phyloP scores from a whole-genome alignment of 2,329 filamentous ascomycete species.

The Aspergillus chevalieri region DNA sequence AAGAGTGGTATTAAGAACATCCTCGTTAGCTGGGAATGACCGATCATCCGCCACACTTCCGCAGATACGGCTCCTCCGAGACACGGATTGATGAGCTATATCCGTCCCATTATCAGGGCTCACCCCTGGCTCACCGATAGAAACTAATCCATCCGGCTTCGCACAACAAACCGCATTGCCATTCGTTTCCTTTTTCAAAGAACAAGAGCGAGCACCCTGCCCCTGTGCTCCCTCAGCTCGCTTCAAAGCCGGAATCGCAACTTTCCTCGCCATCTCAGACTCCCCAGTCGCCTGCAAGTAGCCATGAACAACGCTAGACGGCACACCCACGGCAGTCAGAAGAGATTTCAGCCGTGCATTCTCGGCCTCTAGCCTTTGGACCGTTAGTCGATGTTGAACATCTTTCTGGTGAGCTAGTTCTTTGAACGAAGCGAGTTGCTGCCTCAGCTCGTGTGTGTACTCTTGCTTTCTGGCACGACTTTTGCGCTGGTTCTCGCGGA shows the following conservation, averaged over 20 bases:
- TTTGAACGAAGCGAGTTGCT: slow-evolving; percentile 23
- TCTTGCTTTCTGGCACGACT: slow-evolving; percentile 32
- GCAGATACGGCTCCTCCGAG: slow-evolving; percentile 11
- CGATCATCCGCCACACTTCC: slow-evolving; percentile 15
- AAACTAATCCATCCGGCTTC: slow-evolving; percentile 3
- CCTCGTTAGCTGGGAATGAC: slow-evolving; percentile 16
- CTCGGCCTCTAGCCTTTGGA: slow-evolving; percentile 30
- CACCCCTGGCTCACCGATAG: too few species aligned
- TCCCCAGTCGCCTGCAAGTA: slow-evolving; percentile 20
- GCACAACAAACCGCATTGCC: neutral
- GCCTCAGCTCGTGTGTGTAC: slow-evolving; percentile 31
- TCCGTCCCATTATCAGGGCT: too few species aligned
- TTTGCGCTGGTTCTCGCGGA: slow-evolving; percentile 35
- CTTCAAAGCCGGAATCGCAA: slow-evolving; percentile 30
- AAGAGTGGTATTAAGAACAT: slow-evolving; percentile 29
- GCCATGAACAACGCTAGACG: slow-evolving; percentile 17
- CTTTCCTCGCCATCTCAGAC: slow-evolving; percentile 18
- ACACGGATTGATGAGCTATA: too few species aligned
- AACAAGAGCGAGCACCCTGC: neutral
- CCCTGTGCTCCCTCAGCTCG: neutral
- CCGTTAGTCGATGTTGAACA: slow-evolving; percentile 26
- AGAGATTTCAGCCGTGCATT: slow-evolving; percentile 25
- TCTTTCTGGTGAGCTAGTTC: slow-evolving; percentile 25
- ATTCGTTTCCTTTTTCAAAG: neutral
- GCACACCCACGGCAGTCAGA: slow-evolving; percentile 19